These are phyloP conservation scores for Sclerospora graminicola DNA, from an alignment of 352 stramenopile genomes.

Conservation along the genomic window DNA sequence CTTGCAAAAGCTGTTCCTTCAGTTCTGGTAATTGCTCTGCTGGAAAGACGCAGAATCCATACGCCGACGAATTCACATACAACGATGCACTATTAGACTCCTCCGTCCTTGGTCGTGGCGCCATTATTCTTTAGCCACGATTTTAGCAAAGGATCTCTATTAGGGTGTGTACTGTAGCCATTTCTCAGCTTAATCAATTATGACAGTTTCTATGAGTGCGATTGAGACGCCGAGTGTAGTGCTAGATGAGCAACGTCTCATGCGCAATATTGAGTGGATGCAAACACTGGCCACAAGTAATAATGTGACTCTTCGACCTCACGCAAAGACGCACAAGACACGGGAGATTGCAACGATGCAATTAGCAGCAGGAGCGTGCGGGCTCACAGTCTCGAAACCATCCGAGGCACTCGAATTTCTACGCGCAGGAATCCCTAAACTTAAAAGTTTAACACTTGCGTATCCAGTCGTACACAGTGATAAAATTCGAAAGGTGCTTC, in stretches of 20 bases:
- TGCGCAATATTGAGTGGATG: slow-evolving; percentile 56
- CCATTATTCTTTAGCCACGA: slow-evolving; percentile 8
- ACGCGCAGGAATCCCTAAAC: slow-evolving; percentile 24
- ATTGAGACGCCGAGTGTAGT: slow-evolving; percentile 54
- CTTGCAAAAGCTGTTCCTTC: slow-evolving; percentile 23
- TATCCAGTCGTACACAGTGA: slow-evolving; percentile 55
- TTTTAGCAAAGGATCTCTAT: slow-evolving; percentile 1
- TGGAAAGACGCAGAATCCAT: slow-evolving; percentile 54
- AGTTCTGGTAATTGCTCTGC: slow-evolving; percentile 26
- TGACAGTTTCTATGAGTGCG: slow-evolving; percentile 3
- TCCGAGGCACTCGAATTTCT: slow-evolving; percentile 60
- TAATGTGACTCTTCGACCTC: slow-evolving; percentile 45
- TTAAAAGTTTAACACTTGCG: slow-evolving; percentile 49
- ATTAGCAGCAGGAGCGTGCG: slow-evolving; percentile 37
- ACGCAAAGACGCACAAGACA: slow-evolving; percentile 76
- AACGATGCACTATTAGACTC: not conserved
- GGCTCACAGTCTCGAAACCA: slow-evolving; percentile 60
- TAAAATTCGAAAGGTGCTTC: slow-evolving; percentile 46
- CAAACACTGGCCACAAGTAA: slow-evolving; percentile 37
- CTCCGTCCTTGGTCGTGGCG: not conserved
- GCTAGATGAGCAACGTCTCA: slow-evolving; percentile 44
- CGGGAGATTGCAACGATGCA: slow-evolving; percentile 50
- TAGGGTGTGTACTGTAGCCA: not conserved
- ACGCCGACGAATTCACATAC: slow-evolving; percentile 61
- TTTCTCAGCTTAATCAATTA: not conserved